Evolutionary conservation across 2,329 filamentous ascomycete species (phyloP), one percentile per base, ranked within the genome.

Genomic region (Orbilia blumenaviensis): DNA sequence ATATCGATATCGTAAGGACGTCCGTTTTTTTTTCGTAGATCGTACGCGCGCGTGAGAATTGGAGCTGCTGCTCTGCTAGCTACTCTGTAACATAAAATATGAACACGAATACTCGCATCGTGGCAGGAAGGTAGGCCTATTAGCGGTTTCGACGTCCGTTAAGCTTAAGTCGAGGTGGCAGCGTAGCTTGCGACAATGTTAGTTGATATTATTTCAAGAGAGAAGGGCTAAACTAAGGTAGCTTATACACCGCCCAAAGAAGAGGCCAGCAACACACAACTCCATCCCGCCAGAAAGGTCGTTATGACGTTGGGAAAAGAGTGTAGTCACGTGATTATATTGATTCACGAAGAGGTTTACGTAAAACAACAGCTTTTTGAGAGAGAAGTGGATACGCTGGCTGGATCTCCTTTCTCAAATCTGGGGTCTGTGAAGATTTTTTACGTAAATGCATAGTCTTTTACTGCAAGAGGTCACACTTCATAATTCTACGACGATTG

Each of bases 181-280:
- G n/a, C n/a, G n/a, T n/a, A n/a, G n/a, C n/a, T n/a, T n/a, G n/a
- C n/a, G n/a, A n/a, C n/a, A 48, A 29, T 27, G 21, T 50, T 25
- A 25, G 21, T 50, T 27, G n/a, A n/a, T n/a, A n/a, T n/a, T n/a
- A n/a, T n/a, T 38, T 38, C 34, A n/a, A 38, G 34, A 38, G 34
- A 38, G 34, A n/a, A 38, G n/a, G 34, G n/a, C 34, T 8, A 38
- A n/a, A n/a, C n/a, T n/a, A n/a, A 27, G 18, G 25, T 7, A 44
- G 12, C 41, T n/a, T n/a, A n/a, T n/a, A 6, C 38, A 18, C 29
- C 29, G 10, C 29, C 5, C 5, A 42, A 21, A 42, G 38, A 54
- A 56, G 52, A 56, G 52, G 54, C 36, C 54, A 60, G 54, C 54
- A 60, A 60, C 48, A 54, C 54, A 60, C 46, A 50, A 12, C 32